Conservation (phyloP, 768 basidiomycete species). For the Russula abietina region DNA sequence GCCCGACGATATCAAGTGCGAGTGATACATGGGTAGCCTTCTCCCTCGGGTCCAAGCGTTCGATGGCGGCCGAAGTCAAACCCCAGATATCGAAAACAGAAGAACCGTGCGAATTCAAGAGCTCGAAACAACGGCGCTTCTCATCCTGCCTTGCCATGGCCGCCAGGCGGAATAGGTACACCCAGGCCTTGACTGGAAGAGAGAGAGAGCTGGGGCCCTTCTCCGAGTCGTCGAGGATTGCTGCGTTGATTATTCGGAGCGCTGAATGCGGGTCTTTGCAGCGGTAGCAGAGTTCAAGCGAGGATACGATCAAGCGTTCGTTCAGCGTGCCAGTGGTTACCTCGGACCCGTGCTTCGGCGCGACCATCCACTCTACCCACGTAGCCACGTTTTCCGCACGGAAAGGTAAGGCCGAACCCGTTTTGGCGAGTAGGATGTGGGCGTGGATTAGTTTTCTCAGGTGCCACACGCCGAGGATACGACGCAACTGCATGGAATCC, state of each 20-base stretch:
- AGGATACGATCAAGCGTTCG: neutral
- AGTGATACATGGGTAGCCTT: slow-evolving; percentile 20
- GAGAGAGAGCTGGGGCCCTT: neutral
- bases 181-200: slow-evolving; percentile 7
- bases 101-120: slow-evolving; percentile 7
- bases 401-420: neutral
- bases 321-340: neutral
- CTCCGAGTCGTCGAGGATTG: neutral
- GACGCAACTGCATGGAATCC: slow-evolving; percentile 30
- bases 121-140: slow-evolving; percentile 13
- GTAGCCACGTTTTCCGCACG: slow-evolving; percentile 3
- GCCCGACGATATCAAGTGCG: neutral
- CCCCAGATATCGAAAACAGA: slow-evolving; percentile 7
- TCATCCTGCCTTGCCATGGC: neutral
- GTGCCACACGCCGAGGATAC: neutral
- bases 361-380: slow-evolving; percentile 14
- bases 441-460: neutral
- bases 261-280: slow-evolving; percentile 10
- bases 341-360: neutral
- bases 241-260: neutral
- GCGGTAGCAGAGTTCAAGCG: slow-evolving; percentile 14
- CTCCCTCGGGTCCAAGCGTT: neutral
- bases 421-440: neutral
- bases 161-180: slow-evolving; percentile 14
- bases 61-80: neutral